Conservation (phyloP, 352 stramenopile species). For the Saprolegnia parasitica region DNA sequence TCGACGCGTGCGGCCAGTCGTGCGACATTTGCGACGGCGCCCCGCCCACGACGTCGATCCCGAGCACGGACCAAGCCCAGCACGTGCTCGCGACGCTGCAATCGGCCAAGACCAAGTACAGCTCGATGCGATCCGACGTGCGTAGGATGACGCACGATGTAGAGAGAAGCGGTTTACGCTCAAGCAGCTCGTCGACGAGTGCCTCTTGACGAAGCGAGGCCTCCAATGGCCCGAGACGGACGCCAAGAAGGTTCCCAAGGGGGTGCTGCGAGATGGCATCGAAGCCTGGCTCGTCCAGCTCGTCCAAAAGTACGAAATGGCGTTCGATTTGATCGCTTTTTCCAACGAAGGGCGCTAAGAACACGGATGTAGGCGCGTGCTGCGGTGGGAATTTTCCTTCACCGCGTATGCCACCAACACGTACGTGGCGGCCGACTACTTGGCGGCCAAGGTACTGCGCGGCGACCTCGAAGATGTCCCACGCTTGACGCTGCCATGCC, state of each 20-base stretch:
- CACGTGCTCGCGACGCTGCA: constrained; percentile 44
- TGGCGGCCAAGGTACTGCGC: constrained; percentile 1
- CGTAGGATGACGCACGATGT: not conserved
- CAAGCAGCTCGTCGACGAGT: constrained; percentile 67
- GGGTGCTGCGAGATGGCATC: constrained; percentile 51
- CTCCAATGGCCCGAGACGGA: constrained; percentile 37
- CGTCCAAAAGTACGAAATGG: not conserved
- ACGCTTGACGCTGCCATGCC: not conserved
- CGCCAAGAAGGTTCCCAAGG: constrained; percentile 39
- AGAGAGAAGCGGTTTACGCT: constrained; percentile 61
- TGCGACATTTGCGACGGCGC: constrained; percentile 28
- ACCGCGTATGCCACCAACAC: constrained; percentile 72
- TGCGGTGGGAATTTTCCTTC: constrained; percentile 71
- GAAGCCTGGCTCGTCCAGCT: constrained; percentile 39
- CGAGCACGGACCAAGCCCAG: constrained; percentile 50
- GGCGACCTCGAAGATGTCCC: not conserved
- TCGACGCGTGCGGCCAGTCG: not conserved
- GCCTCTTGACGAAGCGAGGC: constrained; percentile 46
- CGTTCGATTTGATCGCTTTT: not conserved
- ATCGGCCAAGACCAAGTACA: constrained; percentile 49
- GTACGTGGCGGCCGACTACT: constrained; percentile 39
- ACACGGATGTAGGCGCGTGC: constrained; percentile 36
- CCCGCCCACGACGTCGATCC: constrained; percentile 37
- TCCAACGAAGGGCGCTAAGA: not conserved
- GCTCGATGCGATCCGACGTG: not conserved